A percentile compares a stretch with the other conserved stretches of the same genome.
Evolutionary conservation across 441 rosid genomes (phyloP).

Genomic region (Populus hybrid): DNA sequence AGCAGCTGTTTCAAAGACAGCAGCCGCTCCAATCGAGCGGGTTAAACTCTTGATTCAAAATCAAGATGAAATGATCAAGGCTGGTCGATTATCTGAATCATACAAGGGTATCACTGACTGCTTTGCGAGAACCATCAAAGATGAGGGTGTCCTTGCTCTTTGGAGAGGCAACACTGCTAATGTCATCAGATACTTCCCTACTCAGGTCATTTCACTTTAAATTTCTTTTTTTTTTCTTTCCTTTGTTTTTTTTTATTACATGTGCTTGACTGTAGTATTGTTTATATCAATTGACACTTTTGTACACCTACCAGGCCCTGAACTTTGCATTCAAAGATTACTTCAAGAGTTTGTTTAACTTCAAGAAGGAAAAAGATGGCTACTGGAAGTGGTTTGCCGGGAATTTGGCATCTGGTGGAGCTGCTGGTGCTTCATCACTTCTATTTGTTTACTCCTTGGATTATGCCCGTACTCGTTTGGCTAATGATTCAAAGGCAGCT

Average conservation of each 20-base stretch:
- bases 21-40: constrained; percentile 94
- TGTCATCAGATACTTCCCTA: constrained; percentile 93
- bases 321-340: constrained; percentile 96
- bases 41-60: constrained; percentile 92
- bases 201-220: constrained; percentile 47
- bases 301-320: constrained; percentile 53
- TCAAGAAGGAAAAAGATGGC: constrained; percentile 91
- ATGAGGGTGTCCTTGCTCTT: constrained; percentile 76
- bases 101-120: constrained; percentile 88
- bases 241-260: neutral
- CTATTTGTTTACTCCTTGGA: constrained; percentile 88
- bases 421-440: constrained; percentile 96
- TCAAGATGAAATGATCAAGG: constrained; percentile 92
- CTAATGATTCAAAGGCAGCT: constrained; percentile 84
- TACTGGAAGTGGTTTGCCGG: constrained; percentile 99
- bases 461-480: constrained; percentile 84
- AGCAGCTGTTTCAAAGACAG: constrained; percentile 92
- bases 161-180: constrained; percentile 98
- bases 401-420: constrained; percentile 94
- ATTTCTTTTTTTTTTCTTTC: neutral
- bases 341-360: constrained; percentile 86
- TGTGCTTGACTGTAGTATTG: neutral
- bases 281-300: neutral
- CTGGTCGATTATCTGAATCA: constrained; percentile 76
- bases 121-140: constrained; percentile 79